phyloP scores from a whole-genome alignment of 2,329 filamentous ascomycete genomes.

The Cadophora gregata region DNA sequence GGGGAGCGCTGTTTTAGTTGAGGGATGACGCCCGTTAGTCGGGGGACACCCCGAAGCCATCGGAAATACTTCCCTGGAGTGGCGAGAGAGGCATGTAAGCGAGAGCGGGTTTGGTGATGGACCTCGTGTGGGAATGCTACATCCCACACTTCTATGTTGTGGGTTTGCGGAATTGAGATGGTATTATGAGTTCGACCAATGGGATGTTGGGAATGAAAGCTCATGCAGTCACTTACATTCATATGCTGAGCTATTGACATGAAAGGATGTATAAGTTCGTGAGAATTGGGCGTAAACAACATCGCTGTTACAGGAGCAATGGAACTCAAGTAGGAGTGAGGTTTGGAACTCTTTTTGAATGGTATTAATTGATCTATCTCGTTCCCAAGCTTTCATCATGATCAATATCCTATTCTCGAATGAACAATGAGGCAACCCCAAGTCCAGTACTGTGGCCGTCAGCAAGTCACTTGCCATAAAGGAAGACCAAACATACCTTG shows the following conservation, averaged over 20 bases:
- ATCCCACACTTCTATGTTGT: neutral
- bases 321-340: too few relatives aligned
- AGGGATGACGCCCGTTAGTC: constrained; percentile 12
- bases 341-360: neutral
- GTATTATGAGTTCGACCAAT: too few relatives aligned
- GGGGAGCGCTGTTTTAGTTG: neutral
- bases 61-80: constrained; percentile 7
- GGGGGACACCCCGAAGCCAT: neutral
- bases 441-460: constrained; percentile 31
- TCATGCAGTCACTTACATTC: too few relatives aligned
- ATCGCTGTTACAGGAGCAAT: too few relatives aligned
- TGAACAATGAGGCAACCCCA: constrained; percentile 36
- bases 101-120: neutral
- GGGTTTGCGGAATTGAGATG: too few relatives aligned
- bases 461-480: neutral
- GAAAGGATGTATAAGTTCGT: too few relatives aligned
- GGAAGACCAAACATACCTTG: constrained; percentile 25
- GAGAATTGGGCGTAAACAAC: too few relatives aligned
- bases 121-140: neutral
- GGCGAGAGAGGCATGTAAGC: neutral
- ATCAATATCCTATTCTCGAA: constrained; percentile 29
- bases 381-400: too few relatives aligned
- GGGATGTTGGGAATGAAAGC: too few relatives aligned
- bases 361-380: neutral
- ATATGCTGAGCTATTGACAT: too few relatives aligned